Evolutionary conservation across 768 basidiomycete genomes (phyloP), one percentile per base, ranked within the genome.

Genomic region (Wakefieldia striispora): DNA sequence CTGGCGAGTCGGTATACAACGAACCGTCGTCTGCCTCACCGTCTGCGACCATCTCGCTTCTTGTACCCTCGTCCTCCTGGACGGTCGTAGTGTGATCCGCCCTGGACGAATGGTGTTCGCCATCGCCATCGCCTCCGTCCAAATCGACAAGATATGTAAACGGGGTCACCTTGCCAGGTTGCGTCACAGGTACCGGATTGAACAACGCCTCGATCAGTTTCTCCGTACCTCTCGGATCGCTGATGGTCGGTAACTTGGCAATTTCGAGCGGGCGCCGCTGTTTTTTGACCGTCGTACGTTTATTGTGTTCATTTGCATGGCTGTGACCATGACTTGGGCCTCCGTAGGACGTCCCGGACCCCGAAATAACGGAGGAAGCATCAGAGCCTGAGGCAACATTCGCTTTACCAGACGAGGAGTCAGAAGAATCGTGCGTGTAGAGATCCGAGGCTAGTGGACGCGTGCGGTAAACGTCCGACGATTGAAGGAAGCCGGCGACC

Each of bases 201-300:
- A 91, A 91, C 21, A 91, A 64, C 6, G 86, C 82, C 47, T 91
- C 89, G 60, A 91, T 90, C 36, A 91, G 74, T 33, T 74, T 73
- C 62, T 88, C 87, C 0, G 88, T 90, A 13, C 81, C 80, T 43
- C 78, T 78, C 2, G 83, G 76, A 1, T 84, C 83, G 53, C 78
- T 75, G 4, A 79, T 77, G 16, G 69, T 61, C 2, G 82, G 81
- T 7, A 86, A 72, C 21, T 59, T 60, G 49, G 67, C 56, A 10
- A 66, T 47, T 36, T 73, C 66, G 19, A 71, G 61, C 3, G 59
- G 65, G 7, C 62, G 50, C 23, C 62, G 53, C 29, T 60, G 62
- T 20, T 53, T 65, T 48, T 61, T 65, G 21, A 23, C 27, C 19
- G 49, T 29, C 37, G 27, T 19, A 5, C 49, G 59, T 31, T 14